Base-by-base conservation (phyloP, 1,284 basidiomycete species). In the Peniophora sp. region DNA sequence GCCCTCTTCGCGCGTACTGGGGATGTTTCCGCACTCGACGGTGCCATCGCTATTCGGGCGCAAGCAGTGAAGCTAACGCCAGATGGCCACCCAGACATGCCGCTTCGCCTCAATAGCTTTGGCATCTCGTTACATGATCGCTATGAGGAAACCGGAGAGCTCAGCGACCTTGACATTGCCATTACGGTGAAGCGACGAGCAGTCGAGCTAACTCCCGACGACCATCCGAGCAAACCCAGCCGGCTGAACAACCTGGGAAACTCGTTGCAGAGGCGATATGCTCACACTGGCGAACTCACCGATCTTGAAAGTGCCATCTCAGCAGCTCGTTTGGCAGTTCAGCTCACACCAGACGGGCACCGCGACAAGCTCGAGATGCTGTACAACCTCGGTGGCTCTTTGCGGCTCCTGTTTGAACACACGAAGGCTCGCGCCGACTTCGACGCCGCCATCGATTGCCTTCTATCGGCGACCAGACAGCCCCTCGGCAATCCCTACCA, bases 361-460 rank as follows among this genome's bases (percentile, higher is more conserved):
- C 38, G n/a, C n/a, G 38, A 41, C 38, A 41, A 41, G 38, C 38
- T 20, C n/a, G 19, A 20, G n/a, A 41, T 41, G 8, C 38, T 41
- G 8, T 17, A 8, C 38, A 41, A 20, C 19, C 38, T 41, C 19
- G 19, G 38, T 41, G 5, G 27, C 12, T 32, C 27, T 32, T 12
- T 32, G 14, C 10, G 12, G 6, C 23, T 32, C 6, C 3, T 17
- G 32, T 48, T 48, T 19, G 47, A 22, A n/a, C 55, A 47, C 39
- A n/a, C 52, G 8, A 56, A 56, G 2, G 22, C 39, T 1, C 25
- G 51, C 23, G 34, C 27, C 5, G 62, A 67, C 45, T 56, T 67
- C 3, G 57, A 65, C 39, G 55, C 56, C 46, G 64, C 64, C 17
- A 32, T 32, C 12, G 27, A 32, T 12, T 32, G 27, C 27, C 12